Evolutionary conservation across 1,284 basidiomycete genomes (phyloP), one percentile per base, ranked within the genome.

Genomic region (Takashimella tepidaria): DNA sequence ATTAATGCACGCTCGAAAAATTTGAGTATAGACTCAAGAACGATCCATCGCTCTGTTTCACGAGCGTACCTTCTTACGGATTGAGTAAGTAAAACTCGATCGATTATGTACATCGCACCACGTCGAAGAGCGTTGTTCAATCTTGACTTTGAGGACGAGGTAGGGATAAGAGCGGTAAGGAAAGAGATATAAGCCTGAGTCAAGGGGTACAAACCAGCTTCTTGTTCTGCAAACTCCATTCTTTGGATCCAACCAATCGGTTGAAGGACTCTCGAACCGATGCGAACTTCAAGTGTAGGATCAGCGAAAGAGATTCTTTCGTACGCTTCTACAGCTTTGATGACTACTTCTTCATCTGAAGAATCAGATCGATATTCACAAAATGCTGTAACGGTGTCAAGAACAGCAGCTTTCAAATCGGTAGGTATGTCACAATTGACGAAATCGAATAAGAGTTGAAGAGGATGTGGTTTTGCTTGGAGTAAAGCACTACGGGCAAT

Each of bases 171-270:
- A 0, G 87, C 86, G 53, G 83, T 82, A 53, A 98, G 82, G 52
- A 98, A 82, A 56, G 83, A 83, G 51, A 97, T 76, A 77, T 97
- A 95, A 0, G 90, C 86, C 11, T 90, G 86, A 0, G 92, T 93
- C 4, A 88, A 83, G 0, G 92, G 91, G 71, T 92, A 98, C 49
- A 85, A 70, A 67, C 83, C 83, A 64, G 86, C 83, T 4, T 82
- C 80, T 11, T 87, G 79, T 75, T 98, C 93, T 48, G 92, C 83
- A 63, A 90, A 85, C 61, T 93, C 91, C 67, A 72, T 69, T 53
- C 64, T 65, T 20, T 58, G 63, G 3, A 72, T 54, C 70, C 70
- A 74, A 21, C 70, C 70, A n/a, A 70, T 62, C 0, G 70, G 64
- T 5, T 59, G 53, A 0, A 64, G 64, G 1, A 68, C 49, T n/a